These are phyloP conservation scores for Fagopyrum homotropicum DNA, from an alignment of 148 eudicot species.

Conservation along the genomic window DNA sequence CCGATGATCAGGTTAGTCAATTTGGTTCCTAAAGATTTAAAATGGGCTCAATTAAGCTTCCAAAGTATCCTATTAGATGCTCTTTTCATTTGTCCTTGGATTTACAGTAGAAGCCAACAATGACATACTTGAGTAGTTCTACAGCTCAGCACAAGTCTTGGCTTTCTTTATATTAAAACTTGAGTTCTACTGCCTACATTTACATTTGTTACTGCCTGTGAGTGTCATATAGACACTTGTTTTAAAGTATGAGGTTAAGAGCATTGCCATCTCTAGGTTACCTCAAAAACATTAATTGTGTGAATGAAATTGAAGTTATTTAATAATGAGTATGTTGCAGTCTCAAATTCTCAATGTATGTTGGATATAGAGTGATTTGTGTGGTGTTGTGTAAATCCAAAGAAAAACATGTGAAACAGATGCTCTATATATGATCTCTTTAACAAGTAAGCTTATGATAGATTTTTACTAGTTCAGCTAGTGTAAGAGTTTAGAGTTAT, in stretches of 20 bases:
- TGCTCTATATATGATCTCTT: background rate
- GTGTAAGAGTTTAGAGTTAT: background rate
- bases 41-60: background rate
- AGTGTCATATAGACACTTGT: too few relatives aligned
- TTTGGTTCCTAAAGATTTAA: background rate
- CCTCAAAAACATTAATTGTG: too few relatives aligned
- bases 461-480: background rate
- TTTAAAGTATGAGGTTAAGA: background rate
- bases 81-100: background rate
- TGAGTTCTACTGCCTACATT: too few relatives aligned
- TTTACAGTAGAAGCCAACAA: too few relatives aligned
- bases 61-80: background rate
- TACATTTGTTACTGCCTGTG: background rate
- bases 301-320: too few relatives aligned
- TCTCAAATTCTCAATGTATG: too few relatives aligned
- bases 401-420: too few relatives aligned
- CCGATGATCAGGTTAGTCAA: constrained; percentile 65
- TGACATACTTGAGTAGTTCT: too few relatives aligned
- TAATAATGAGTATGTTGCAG: too few relatives aligned
- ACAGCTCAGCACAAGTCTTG: background rate
- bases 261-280: too few relatives aligned
- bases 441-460: background rate
- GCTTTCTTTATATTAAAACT: background rate
- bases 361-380: too few relatives aligned
- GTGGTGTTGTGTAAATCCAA: too few relatives aligned